Conservation (phyloP, 2,329 filamentous ascomycete species). For the Pseudogymnoascus sp. region DNA sequence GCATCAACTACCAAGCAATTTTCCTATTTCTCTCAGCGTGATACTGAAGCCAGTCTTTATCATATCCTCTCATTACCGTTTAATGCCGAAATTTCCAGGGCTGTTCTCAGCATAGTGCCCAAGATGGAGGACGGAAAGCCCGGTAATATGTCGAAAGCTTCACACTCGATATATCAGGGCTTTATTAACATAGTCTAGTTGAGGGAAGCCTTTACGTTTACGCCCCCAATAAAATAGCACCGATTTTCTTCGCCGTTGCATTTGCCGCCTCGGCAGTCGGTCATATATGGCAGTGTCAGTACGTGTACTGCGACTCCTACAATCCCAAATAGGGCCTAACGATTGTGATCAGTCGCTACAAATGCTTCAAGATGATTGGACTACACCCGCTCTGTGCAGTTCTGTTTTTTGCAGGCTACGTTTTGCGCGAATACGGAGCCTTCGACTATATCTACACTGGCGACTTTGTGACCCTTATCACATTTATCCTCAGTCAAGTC, state of each 20-base stretch:
- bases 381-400: conserved; percentile 45
- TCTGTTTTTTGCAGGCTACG: conserved; percentile 48
- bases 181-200: conserved; percentile 7
- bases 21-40: background rate
- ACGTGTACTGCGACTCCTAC: conserved; percentile 23
- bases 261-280: conserved; percentile 36
- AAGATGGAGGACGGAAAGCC: conserved; percentile 10
- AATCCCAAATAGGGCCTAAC: background rate
- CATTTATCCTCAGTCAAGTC: conserved; percentile 34
- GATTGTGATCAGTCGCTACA: conserved; percentile 37
- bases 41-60: background rate
- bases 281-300: conserved; percentile 48
- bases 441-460: conserved; percentile 36
- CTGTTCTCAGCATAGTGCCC: background rate
- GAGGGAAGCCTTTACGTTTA: conserved; percentile 35
- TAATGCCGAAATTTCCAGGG: background rate
- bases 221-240: conserved; percentile 42
- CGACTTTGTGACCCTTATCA: conserved; percentile 25
- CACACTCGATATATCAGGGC: background rate
- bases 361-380: conserved; percentile 44
- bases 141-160: background rate
- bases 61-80: background rate
- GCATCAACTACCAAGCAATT: background rate
- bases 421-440: conserved; percentile 42
- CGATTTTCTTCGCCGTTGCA: conserved; percentile 41